Evolutionary conservation across 1,139 yeast genomes (phyloP).

Genomic region (Schizosaccharomyces versatilis): DNA sequence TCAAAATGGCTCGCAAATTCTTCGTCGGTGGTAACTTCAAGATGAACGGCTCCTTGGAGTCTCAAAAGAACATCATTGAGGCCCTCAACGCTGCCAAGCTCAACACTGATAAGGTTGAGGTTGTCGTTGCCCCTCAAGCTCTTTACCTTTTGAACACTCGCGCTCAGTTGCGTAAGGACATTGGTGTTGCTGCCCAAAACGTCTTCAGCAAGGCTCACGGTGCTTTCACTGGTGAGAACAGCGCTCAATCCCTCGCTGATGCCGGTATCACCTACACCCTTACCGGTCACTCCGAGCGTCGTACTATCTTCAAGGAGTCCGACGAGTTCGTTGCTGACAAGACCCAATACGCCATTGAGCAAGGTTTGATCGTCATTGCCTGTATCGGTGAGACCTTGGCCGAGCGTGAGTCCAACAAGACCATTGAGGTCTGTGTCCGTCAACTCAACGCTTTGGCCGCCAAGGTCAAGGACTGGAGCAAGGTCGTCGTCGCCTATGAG

Average conservation of each 20-base stretch:
- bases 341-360: conserved; percentile 80
- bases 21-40: conserved; percentile 58
- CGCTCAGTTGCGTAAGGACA: conserved; percentile 46
- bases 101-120: conserved; percentile 48
- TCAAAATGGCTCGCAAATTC: conserved; percentile 57
- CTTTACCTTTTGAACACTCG: conserved; percentile 69
- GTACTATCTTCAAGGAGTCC: conserved; percentile 74
- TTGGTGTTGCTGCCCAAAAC: conserved; percentile 76
- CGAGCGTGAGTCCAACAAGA: conserved; percentile 74
- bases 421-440: conserved; percentile 68
- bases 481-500: conserved; percentile 85
- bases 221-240: conserved; percentile 94
- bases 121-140: conserved; percentile 90
- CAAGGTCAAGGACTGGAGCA: conserved; percentile 71
- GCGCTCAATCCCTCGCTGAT: conserved; percentile 35
- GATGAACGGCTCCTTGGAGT: conserved; percentile 85
- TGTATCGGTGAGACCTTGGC: conserved; percentile 48
- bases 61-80: conserved; percentile 64
- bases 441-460: conserved; percentile 79
- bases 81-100: conserved; percentile 58
- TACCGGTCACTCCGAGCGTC: conserved; percentile 97
- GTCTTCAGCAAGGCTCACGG: conserved; percentile 72
- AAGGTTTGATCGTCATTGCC: conserved; percentile 14
- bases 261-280: conserved; percentile 87
- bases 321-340: conserved; percentile 85